Base-by-base conservation (phyloP, 345 rosid genomes). In the Odontarrhena argentea region DNA sequence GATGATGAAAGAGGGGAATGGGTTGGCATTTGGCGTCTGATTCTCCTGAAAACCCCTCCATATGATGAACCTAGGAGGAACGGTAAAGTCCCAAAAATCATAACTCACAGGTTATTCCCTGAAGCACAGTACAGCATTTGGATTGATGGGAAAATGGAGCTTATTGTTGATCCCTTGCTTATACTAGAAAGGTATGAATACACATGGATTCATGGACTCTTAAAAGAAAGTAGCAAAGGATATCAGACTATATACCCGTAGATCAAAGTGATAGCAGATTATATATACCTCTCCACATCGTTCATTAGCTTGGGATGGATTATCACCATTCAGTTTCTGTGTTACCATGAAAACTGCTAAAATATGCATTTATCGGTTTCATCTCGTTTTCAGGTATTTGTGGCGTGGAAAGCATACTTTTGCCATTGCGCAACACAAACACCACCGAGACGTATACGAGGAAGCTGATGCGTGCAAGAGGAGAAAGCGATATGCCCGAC, bases 71-170 rank as follows among this genome's bases (percentile, higher is more conserved):
- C 97, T 35, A 82, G 97, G 72, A 84, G 97, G 76, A 95, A 95
- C 35, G 96, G 99, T 62, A 91, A 91, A 79, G 96, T 94, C 75
- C 97, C 91, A 0, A 91, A 91, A 76, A 95, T 95, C 72, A 77
- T 95, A 83, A 91, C 99, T 63, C 99, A 91, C 79, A 86, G 99
- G 81, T 76, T 95, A 70, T 91, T 91, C 79, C 99, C 96, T 73
- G 75, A 87, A 76, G 86, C 96, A 8, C 94, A 79, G 45, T 91
- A 89, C 86, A 95, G 92, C 81, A 95, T 95, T 59, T 95, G 99
- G 99, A 89, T 95, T 68, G 97, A 95, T 81, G 97, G 93, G 56
- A 91, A 95, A 76, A 94, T 94, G 97, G 99, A 95, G 90, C 83
- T 95, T 74, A 79, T 85, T 53, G 94, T 91, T 45, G 97, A 89